phyloP scores from a whole-genome alignment of 257 asterid species.

The Misopates orontium region DNA sequence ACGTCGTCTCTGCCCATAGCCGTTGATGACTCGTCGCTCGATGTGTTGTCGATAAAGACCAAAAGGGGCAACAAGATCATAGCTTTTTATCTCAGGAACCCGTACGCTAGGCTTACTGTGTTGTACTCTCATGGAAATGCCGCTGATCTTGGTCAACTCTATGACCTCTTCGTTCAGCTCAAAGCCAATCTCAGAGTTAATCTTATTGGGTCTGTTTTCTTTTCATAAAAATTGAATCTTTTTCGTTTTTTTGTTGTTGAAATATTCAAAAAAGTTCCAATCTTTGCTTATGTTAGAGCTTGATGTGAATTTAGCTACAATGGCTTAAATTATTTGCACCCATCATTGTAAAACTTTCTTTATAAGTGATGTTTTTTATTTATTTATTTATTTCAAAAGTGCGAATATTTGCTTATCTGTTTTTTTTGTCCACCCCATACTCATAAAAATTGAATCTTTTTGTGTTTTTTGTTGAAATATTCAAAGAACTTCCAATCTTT shows the following conservation, averaged over 20 bases:
- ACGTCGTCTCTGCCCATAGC: conserved; percentile 68
- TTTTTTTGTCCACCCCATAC: no score
- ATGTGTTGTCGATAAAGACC: conserved; percentile 63
- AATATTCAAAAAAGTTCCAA: neutral
- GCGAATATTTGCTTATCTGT: no score
- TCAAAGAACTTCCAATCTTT: no score
- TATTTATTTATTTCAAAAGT: no score
- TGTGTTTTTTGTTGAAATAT: no score
- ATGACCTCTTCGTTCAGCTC: conserved; percentile 94
- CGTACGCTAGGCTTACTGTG: conserved; percentile 83
- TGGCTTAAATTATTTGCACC: no score
- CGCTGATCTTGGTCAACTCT: conserved; percentile 98
- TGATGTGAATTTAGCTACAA: no score
- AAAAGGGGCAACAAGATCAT: conserved; percentile 90
- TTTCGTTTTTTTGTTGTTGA: neutral
- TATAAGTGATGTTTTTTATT: no score
- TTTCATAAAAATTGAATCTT: conserved; percentile 12
- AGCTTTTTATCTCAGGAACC: conserved; percentile 83
- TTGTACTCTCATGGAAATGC: conserved; percentile 97
- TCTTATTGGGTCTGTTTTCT: conserved; percentile 70
- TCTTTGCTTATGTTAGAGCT: neutral
- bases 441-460: no score
- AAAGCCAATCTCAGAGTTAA: conserved; percentile 94
- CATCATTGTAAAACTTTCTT: no score
- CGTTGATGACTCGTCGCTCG: conserved; percentile 69